phyloP scores from a whole-genome alignment of 2,329 filamentous ascomycete genomes.

The Fusarium sp. region DNA sequence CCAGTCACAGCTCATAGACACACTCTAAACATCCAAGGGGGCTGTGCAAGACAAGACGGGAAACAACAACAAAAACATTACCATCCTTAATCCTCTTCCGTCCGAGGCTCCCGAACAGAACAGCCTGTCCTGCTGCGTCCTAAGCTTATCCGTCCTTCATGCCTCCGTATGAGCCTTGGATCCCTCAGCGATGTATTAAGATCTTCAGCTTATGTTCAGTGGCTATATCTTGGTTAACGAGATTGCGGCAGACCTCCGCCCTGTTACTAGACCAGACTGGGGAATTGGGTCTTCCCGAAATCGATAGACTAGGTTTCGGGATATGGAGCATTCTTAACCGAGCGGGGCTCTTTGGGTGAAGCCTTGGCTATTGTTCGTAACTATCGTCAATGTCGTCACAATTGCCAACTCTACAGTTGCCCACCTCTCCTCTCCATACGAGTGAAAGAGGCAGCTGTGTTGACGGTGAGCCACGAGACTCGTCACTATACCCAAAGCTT shows the following conservation, averaged over 20 bases:
- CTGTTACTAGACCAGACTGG: conserved; percentile 8
- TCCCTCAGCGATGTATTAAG: background rate
- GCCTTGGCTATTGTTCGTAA: conserved; percentile 11
- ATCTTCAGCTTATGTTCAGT: conserved; percentile 4
- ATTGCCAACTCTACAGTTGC: conserved; percentile 15
- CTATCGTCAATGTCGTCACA: conserved; percentile 33
- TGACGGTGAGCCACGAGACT: background rate
- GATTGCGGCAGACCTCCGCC: conserved; percentile 21
- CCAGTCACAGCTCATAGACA: conserved; percentile 32
- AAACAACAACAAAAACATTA: conserved; percentile 17
- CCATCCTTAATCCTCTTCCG: conserved; percentile 16
- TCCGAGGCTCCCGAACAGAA: conserved; percentile 25
- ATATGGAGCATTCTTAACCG: conserved; percentile 28
- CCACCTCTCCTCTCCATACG: background rate
- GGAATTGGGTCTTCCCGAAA: conserved; percentile 19
- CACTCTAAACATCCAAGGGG: conserved; percentile 27
- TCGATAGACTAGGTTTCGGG: conserved; percentile 23
- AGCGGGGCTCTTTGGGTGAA: conserved; percentile 17
- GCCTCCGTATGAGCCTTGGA: background rate
- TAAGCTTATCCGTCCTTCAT: conserved; percentile 8
- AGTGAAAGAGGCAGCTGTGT: conserved; percentile 13
- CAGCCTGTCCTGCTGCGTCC: background rate
- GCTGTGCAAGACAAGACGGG: conserved; percentile 36
- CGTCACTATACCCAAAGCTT: background rate
- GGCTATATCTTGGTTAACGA: conserved; percentile 22